Percentiles rank a stretch among this genome's conserved stretches.
phyloP scores from a whole-genome alignment of 2,329 filamentous ascomycete genomes.

The Penicillium sclerotiorum region DNA sequence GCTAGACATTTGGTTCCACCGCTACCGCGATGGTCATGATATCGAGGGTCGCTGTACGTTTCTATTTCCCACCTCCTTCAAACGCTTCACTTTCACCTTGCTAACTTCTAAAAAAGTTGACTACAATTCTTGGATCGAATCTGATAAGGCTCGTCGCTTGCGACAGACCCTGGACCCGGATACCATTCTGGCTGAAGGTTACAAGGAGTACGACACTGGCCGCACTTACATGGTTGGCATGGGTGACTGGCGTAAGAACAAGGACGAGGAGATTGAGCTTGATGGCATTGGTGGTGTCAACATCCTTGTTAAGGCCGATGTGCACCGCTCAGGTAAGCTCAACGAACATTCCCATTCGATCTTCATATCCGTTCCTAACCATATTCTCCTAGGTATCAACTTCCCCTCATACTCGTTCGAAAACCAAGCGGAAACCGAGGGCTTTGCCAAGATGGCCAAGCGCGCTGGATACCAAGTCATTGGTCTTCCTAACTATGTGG shows the following conservation, averaged over 20 bases:
- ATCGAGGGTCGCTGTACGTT: constrained; percentile 90
- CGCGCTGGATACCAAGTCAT: constrained; percentile 89
- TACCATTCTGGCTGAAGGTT: constrained; percentile 87
- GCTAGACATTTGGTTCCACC: constrained; percentile 96
- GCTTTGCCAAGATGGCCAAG: constrained; percentile 98
- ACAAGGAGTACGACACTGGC: constrained; percentile 89
- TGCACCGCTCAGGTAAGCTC: constrained; percentile 81
- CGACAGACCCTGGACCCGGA: constrained; percentile 75
- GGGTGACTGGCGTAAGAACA: constrained; percentile 90
- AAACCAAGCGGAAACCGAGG: constrained; percentile 98
- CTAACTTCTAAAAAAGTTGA: constrained; percentile 65
- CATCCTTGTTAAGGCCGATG: constrained; percentile 96
- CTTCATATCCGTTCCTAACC: constrained; percentile 28
- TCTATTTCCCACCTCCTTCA: neutral
- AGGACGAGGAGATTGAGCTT: constrained; percentile 87
- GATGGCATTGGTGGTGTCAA: constrained; percentile 97
- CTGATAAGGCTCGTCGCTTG: constrained; percentile 77
- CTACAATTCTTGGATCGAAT: constrained; percentile 99
- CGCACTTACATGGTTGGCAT: constrained; percentile 86
- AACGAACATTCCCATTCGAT: neutral
- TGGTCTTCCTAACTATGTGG: constrained; percentile 93
- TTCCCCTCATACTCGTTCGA: constrained; percentile 97
- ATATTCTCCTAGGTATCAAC: constrained; percentile 72
- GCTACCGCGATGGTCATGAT: constrained; percentile 76
- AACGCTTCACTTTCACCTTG: constrained; percentile 9